Conservation (phyloP, 495 filamentous ascomycete genomes). For the Delitschia confertaspora region DNA sequence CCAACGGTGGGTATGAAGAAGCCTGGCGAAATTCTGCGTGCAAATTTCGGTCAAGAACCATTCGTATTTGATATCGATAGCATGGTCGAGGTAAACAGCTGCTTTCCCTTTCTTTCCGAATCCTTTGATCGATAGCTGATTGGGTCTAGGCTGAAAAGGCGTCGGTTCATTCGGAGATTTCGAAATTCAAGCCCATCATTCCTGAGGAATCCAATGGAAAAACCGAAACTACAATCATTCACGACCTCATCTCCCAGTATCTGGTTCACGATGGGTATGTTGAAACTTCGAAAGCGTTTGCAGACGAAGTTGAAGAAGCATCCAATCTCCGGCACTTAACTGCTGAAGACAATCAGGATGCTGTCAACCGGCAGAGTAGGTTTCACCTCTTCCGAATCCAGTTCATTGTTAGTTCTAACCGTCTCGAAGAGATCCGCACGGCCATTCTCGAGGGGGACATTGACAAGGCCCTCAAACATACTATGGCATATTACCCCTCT, state of each 20-base stretch:
- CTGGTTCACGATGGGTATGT: conserved; percentile 93
- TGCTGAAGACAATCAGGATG: conserved; percentile 79
- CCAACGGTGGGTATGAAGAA: conserved; percentile 94
- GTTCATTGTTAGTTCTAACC: background rate
- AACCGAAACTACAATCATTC: conserved; percentile 66
- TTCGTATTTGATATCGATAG: conserved; percentile 92
- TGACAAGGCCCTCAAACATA: conserved; percentile 77
- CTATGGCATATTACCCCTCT: conserved; percentile 64
- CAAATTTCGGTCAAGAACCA: conserved; percentile 84
- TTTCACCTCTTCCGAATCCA: conserved; percentile 2
- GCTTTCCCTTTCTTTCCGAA: no score
- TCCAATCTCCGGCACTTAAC: conserved; percentile 53
- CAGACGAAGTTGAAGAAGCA: conserved; percentile 70
- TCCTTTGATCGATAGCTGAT: no score
- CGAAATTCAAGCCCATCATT: conserved; percentile 2
- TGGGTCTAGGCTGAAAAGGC: conserved; percentile 14
- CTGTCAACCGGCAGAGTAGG: conserved; percentile 77
- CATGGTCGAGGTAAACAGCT: conserved; percentile 59
- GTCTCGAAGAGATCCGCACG: conserved; percentile 61
- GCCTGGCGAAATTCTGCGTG: conserved; percentile 67
- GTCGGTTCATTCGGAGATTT: conserved; percentile 14
- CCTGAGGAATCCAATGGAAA: background rate
- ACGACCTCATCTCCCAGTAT: conserved; percentile 77
- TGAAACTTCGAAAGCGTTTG: conserved; percentile 86
- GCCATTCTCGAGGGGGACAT: conserved; percentile 91